A percentile compares a stretch with the other conserved stretches of the same genome.
Conservation (phyloP, 1,284 basidiomycete species). For the Lignosus rhinocerotis region DNA sequence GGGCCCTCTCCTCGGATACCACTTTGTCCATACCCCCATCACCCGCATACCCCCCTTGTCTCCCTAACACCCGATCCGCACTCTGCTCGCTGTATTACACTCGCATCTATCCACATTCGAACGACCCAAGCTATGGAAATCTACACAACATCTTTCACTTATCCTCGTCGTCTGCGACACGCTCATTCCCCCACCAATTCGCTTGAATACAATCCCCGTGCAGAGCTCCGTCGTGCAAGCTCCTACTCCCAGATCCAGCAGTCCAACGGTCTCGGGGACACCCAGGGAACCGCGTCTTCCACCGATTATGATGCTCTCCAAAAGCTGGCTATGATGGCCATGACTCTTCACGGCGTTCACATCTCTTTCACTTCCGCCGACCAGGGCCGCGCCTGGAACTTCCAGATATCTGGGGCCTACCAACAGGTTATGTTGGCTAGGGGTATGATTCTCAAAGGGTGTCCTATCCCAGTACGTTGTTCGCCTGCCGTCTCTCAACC, state of each 20-base stretch:
- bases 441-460: constrained; percentile 87
- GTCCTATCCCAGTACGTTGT: constrained; percentile 73
- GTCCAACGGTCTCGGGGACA: constrained; percentile 38
- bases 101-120: constrained; percentile 32
- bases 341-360: constrained; percentile 79
- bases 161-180: constrained; percentile 76
- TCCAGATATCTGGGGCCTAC: constrained; percentile 88
- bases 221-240: constrained; percentile 44
- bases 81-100: constrained; percentile 33
- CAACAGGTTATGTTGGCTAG: constrained; percentile 92
- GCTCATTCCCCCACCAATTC: constrained; percentile 61
- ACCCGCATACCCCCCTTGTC: constrained; percentile 39
- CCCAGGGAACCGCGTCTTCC: constrained; percentile 37
- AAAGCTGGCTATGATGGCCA: constrained; percentile 78
- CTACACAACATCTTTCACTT: constrained; percentile 90
- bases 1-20: constrained; percentile 35
- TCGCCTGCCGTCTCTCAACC: neutral
- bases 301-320: constrained; percentile 75
- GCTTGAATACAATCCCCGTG: constrained; percentile 56
- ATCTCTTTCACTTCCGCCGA: constrained; percentile 78
- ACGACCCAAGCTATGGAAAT: constrained; percentile 70
- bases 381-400: constrained; percentile 79
- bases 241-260: constrained; percentile 44
- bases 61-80: constrained; percentile 33
- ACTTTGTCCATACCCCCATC: constrained; percentile 41